These are phyloP conservation scores for Phyllosticta citribraziliensis DNA, from an alignment of 2,329 filamentous ascomycete genomes.

Conservation along the genomic window DNA sequence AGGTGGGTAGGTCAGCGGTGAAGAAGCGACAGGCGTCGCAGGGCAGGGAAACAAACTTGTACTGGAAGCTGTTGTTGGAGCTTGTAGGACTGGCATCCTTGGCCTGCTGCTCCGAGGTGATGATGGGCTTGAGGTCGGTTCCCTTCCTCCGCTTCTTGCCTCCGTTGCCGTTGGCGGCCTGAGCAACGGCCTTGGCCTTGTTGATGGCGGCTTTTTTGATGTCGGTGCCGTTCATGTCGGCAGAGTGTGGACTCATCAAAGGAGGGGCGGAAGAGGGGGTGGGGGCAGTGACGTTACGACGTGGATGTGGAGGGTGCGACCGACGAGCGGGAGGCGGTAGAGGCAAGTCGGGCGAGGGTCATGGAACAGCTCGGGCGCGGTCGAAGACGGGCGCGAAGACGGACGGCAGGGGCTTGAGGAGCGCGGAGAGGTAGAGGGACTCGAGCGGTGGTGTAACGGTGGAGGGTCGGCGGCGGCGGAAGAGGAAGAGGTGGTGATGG, in stretches of 20 bases:
- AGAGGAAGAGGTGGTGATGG: conserved; percentile 16
- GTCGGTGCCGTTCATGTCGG: conserved; percentile 51
- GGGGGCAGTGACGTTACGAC: conserved; percentile 11
- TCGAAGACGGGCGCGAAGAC: neutral
- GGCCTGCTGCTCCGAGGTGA: conserved; percentile 54
- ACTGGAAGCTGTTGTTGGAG: conserved; percentile 24
- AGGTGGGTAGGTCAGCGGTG: conserved; percentile 6
- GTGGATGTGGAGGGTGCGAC: conserved; percentile 15
- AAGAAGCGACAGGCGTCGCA: neutral
- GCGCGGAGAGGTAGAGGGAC: conserved; percentile 11
- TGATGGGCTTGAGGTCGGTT: conserved; percentile 60
- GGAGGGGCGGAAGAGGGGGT: neutral
- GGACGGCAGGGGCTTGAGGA: neutral
- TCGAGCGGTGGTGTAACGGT: conserved; percentile 13
- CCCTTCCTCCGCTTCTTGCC: conserved; percentile 70
- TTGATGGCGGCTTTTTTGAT: conserved; percentile 56
- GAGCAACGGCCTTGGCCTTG: conserved; percentile 56
- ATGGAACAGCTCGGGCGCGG: conserved; percentile 15
- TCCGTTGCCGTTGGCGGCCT: conserved; percentile 45
- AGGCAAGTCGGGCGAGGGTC: conserved; percentile 20
- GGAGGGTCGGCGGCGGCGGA: conserved; percentile 1
- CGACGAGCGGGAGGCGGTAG: conserved; percentile 13
- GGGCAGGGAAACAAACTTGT: conserved; percentile 27
- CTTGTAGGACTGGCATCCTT: conserved; percentile 35
- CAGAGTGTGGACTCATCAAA: neutral